Evolutionary conservation across 2,329 filamentous ascomycete species (phyloP).

Genomic region (Chalara sp.): DNA sequence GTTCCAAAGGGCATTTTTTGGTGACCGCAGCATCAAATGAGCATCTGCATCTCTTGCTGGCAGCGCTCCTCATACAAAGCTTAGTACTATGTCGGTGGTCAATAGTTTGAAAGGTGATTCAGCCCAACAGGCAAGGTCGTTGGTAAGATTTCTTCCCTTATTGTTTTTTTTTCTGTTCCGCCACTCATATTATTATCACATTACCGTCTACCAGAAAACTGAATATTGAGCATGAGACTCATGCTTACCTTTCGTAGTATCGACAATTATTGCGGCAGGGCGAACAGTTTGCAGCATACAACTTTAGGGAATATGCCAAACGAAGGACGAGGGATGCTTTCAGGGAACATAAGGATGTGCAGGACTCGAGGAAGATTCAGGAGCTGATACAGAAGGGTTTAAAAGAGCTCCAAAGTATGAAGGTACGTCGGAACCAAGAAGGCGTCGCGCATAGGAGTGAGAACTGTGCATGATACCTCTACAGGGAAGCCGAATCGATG

Average conservation of each 20-base stretch:
- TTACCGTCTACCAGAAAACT: background rate
- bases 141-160: slow-evolving; percentile 18
- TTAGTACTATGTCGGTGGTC: slow-evolving; percentile 21
- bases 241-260: slow-evolving; percentile 52
- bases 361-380: slow-evolving; percentile 72
- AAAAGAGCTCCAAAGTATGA: slow-evolving; percentile 80
- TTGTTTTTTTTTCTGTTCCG: background rate
- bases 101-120: slow-evolving; percentile 21
- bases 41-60: too few species aligned
- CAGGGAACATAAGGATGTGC: slow-evolving; percentile 66
- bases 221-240: background rate
- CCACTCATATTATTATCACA: slow-evolving; percentile 3
- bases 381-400: slow-evolving; percentile 84
- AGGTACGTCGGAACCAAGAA: slow-evolving; percentile 53
- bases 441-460: too few species aligned
- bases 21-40: too few species aligned
- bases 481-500: too few species aligned
- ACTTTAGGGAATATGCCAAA: slow-evolving; percentile 95
- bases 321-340: slow-evolving; percentile 89
- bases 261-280: slow-evolving; percentile 85
- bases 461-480: too few species aligned
- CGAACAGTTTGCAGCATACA: slow-evolving; percentile 85
- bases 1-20: too few species aligned
- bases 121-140: slow-evolving; percentile 24
- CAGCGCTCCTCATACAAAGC: background rate